Base-by-base conservation (phyloP, 441 rosid genomes). In the Adansonia grandidieri region DNA sequence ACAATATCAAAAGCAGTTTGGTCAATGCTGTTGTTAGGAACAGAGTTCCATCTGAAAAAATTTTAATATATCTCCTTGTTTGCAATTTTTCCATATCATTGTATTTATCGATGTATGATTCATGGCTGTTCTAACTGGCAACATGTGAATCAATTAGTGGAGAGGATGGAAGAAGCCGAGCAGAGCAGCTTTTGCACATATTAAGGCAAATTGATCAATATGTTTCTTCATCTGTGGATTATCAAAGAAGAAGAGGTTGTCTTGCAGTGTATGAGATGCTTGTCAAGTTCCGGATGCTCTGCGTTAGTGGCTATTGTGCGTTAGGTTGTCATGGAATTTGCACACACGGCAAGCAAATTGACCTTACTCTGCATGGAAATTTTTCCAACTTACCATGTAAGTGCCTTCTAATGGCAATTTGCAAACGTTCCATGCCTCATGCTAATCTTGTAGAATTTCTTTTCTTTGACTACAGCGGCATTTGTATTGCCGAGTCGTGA, bases 151-250 rank as follows among this genome's bases (percentile, higher is more conserved):
- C 73, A 83, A 81, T 79, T 85, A 97, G 99, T 83, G 99, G 99
- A 85, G 99, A 93, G 88, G 99, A 97, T 88, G 99, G 99, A 81
- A 87, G 98, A 90, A 97, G 99, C 83, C 89, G 99, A 83, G 97
- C 98, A 9, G 99, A 97, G 89, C 99, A 97, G 85, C 93, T 97
- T 60, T 77, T 94, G 88, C 99, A 97, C 87, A 88, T 97, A 69
- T 81, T 94, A 88, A 91, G 95, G 86, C 97, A 91, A 84, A 85
- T 92, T 83, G 99, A 97, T 87, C 97, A 88, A 80, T 93, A 84
- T 76, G 89, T 94, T 71, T 88, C 95, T 75, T 94, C 99, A 65
- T 83, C 96, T 67, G 86, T 94, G 67, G 98, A 97, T 77, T 89
- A 89, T 83, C 98, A 94, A 85, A 91, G 99, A 79, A 95, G 85